Evolutionary conservation across 2,329 filamentous ascomycete genomes (phyloP), one percentile per base, ranked within the genome.

Genomic region (Penicillium sp.): DNA sequence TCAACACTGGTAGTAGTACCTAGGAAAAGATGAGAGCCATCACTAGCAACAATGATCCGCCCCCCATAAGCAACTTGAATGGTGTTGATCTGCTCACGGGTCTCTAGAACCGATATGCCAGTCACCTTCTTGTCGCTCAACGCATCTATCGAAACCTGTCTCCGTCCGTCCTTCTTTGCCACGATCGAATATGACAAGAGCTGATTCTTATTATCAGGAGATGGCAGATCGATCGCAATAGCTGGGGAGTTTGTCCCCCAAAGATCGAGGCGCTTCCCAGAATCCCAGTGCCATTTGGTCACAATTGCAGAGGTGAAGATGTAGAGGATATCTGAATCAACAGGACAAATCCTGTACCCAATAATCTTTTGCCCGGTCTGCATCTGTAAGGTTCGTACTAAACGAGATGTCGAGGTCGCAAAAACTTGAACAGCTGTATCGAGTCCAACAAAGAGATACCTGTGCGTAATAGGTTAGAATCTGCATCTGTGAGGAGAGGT

Each of bases 381-480:
- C 18, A 83, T 48, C 9, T 77, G 70, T 33, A 96, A 83, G 40
- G 81, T 80, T 51, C 87, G 82, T 31, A 87, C 74, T 15, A 94
- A 78, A 34, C 94, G 78, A 2, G 93, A 97, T 39, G 88, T 89
- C 49, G 79, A 73, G 19, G 87, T 80, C 2, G 86, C 86, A 65
- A 93, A 94, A 17, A 95, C 77, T 61, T 89, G 85, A 38, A 96
- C 73, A 7, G 84, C 83, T 18, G 79, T 83, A 45, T 82, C 78
- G 57, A 87, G 87, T 20, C 84, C 79, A 40, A 94, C 64, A 41
- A 96, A 81, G 26, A 96, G 63, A 65, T 84, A 77, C 59, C 87
- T 88, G 25, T 15, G 7, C 17, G 15, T 27, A 4, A 14, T 14
- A 36, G 27, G 33, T 52, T 23, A 47, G 33, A 35, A 26, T 17